Conservation (phyloP, 2,329 filamentous ascomycete species). For the Coniochaeta prunicola region DNA sequence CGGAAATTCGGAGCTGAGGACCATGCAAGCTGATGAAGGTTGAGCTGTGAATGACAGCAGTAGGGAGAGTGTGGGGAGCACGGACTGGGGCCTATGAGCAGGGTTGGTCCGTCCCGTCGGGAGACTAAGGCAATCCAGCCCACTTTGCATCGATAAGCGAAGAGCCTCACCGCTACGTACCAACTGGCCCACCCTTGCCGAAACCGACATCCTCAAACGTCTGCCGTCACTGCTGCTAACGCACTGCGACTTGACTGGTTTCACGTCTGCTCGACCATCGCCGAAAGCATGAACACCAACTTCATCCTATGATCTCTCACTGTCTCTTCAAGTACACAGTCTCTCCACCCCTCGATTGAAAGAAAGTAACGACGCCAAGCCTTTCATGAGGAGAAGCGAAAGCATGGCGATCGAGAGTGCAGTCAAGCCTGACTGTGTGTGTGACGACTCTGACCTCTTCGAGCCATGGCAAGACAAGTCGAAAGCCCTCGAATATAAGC, state of each 20-base stretch:
- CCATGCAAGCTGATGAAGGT: background rate
- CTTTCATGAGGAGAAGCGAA: background rate
- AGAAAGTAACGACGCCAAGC: background rate
- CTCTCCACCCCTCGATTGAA: background rate
- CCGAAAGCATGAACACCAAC: background rate
- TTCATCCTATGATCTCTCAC: background rate
- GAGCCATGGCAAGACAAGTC: background rate
- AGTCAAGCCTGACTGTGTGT: background rate
- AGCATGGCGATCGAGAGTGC: background rate
- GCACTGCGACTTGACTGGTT: constrained; percentile 22
- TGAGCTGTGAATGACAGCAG: background rate
- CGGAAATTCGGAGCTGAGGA: background rate
- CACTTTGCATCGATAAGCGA: background rate
- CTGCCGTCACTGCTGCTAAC: constrained; percentile 13
- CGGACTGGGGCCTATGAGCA: background rate
- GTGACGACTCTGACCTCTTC: background rate
- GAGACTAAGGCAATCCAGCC: background rate
- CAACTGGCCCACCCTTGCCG: constrained; percentile 6
- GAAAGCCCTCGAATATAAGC: background rate
- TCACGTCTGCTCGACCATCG: constrained; percentile 11
- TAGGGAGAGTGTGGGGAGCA: background rate
- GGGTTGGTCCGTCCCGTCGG: background rate
- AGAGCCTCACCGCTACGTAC: background rate
- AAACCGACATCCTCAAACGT: constrained; percentile 23
- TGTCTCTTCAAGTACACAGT: background rate